A percentile compares a stretch with the other conserved stretches of the same genome.
Evolutionary conservation across 2,329 filamentous ascomycete species (phyloP).

Genomic region (Thyridium curvatum): DNA sequence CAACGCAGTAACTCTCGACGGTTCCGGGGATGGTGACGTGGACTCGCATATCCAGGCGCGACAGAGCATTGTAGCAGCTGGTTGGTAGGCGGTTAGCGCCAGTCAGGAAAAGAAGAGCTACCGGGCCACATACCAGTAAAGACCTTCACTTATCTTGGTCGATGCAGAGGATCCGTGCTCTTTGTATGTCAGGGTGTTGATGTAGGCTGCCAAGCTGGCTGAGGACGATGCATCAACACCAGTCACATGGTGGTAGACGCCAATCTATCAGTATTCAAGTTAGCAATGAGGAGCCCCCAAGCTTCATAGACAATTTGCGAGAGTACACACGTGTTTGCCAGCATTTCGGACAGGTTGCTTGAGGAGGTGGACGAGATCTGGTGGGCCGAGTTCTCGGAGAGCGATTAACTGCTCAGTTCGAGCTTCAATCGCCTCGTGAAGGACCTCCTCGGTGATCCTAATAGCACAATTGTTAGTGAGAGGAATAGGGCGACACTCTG

Average conservation of each 20-base stretch:
- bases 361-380: slow-evolving; percentile 90
- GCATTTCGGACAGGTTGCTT: slow-evolving; percentile 60
- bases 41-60: slow-evolving; percentile 94
- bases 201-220: slow-evolving; percentile 92
- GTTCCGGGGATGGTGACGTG: slow-evolving; percentile 95
- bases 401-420: slow-evolving; percentile 82
- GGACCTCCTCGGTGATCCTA: slow-evolving; percentile 89
- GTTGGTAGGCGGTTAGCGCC: slow-evolving; percentile 8
- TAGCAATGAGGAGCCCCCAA: too few relatives aligned
- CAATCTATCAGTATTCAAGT: slow-evolving; percentile 49
- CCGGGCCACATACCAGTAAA: slow-evolving; percentile 70
- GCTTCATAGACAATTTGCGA: too few relatives aligned
- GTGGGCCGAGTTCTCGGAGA: slow-evolving; percentile 88
- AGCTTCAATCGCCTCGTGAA: slow-evolving; percentile 86
- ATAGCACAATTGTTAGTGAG: slow-evolving; percentile 10
- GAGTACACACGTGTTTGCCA: slow-evolving; percentile 43
- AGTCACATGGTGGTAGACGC: slow-evolving; percentile 96
- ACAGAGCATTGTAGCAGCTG: slow-evolving; percentile 97
- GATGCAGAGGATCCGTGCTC: slow-evolving; percentile 69
- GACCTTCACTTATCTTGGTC: slow-evolving; percentile 85
- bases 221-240: slow-evolving; percentile 96
- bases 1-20: slow-evolving; percentile 94
- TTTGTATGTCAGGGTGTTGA: slow-evolving; percentile 93
- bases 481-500: neutral
- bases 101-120: neutral